Conservation (phyloP, 345 rosid genomes). For the Lepidium sativum region DNA sequence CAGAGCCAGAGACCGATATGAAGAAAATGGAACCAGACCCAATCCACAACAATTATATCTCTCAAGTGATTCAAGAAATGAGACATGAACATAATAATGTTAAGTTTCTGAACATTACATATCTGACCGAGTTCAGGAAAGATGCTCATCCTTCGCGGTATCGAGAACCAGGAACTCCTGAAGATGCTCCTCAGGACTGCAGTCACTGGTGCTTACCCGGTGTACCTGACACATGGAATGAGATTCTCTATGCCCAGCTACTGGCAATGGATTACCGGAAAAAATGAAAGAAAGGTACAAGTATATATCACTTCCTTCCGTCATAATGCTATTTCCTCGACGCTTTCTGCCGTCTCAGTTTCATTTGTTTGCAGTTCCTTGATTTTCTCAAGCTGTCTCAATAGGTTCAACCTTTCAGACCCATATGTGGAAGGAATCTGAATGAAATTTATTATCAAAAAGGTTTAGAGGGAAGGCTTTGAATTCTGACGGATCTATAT, state of each 20-base stretch:
- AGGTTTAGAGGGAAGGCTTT: neutral
- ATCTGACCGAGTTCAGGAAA: conserved; percentile 55
- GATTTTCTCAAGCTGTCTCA: conserved; percentile 89
- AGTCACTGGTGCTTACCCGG: conserved; percentile 97
- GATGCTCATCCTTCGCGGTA: conserved; percentile 71
- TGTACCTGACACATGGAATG: conserved; percentile 83
- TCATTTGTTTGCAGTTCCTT: conserved; percentile 59
- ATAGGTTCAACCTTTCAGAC: conserved; percentile 75
- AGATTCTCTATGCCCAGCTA: conserved; percentile 62
- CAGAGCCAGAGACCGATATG: conserved; percentile 44
- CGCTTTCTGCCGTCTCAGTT: conserved; percentile 42
- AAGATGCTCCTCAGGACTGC: conserved; percentile 73
- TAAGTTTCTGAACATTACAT: conserved; percentile 60
- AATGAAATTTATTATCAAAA: conserved; percentile 10
- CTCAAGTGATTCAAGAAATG: conserved; percentile 43
- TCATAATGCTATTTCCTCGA: conserved; percentile 27
- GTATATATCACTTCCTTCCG: conserved; percentile 14
- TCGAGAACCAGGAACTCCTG: conserved; percentile 62
- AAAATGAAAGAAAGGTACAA: neutral
- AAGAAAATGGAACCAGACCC: conserved; percentile 42
- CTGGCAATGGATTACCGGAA: conserved; percentile 39
- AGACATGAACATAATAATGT: conserved; percentile 34
- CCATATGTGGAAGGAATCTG: conserved; percentile 98
- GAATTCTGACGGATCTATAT: neutral
- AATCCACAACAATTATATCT: conserved; percentile 44